A percentile compares a stretch with the other conserved stretches of the same genome.
Conservation (phyloP, 2,329 filamentous ascomycete genomes). For the Ophiognomonia clavigignenti-juglandacearum region DNA sequence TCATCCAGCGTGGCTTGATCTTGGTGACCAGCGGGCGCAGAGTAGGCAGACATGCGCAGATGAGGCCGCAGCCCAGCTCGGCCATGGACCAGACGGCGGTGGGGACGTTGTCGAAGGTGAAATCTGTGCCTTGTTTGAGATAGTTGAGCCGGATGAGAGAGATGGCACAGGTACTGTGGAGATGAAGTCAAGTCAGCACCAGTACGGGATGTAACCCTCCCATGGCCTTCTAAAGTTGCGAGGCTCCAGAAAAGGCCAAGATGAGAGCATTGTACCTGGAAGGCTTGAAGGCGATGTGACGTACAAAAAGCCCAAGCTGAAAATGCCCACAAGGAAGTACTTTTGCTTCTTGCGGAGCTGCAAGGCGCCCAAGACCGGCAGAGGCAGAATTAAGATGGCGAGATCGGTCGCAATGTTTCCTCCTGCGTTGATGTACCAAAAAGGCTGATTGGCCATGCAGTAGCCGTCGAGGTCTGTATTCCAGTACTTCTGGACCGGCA, state of each 20-base stretch:
- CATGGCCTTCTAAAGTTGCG: too few relatives aligned
- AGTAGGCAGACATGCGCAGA: conserved; percentile 31
- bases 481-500: conserved; percentile 32
- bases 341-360: conserved; percentile 30
- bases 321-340: conserved; percentile 30
- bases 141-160: conserved; percentile 34
- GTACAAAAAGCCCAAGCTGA: conserved; percentile 35
- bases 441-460: conserved; percentile 29
- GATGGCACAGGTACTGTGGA: conserved; percentile 29
- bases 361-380: conserved; percentile 28
- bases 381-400: conserved; percentile 30
- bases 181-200: neutral
- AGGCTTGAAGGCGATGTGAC: conserved; percentile 11
- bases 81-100: conserved; percentile 31
- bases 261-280: too few relatives aligned
- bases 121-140: conserved; percentile 28
- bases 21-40: conserved; percentile 25
- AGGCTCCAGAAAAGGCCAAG: too few relatives aligned
- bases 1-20: conserved; percentile 17
- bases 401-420: conserved; percentile 34
- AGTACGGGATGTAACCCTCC: too few relatives aligned
- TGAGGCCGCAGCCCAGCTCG: conserved; percentile 31
- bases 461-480: conserved; percentile 21
- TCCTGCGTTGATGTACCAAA: conserved; percentile 32
- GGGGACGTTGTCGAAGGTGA: conserved; percentile 33